Conservation (phyloP, 495 filamentous ascomycete genomes). For the Neurospora tetrasperma region DNA sequence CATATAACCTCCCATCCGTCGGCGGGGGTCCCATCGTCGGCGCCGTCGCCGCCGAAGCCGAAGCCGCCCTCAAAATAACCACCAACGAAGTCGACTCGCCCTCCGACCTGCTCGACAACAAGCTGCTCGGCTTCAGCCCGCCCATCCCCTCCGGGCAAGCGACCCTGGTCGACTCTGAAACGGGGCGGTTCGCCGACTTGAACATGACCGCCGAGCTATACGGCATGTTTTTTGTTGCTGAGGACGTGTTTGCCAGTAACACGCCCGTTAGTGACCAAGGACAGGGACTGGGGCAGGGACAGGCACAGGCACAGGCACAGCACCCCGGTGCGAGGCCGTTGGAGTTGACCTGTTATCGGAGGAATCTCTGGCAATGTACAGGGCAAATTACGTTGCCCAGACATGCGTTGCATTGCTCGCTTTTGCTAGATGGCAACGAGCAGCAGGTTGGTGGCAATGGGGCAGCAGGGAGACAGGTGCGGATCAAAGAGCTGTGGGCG, state of each 20-base stretch:
- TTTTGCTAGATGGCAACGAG: constrained; percentile 33
- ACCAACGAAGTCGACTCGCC: constrained; percentile 19
- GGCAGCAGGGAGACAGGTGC: constrained; percentile 50
- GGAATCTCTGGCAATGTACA: constrained; percentile 83
- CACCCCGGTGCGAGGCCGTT: constrained; percentile 33
- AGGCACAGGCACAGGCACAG: neutral
- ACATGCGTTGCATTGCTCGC: constrained; percentile 40
- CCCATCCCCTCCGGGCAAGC: constrained; percentile 51
- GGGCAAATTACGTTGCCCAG: constrained; percentile 71
- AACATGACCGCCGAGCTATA: constrained; percentile 74
- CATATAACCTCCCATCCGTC: constrained; percentile 2
- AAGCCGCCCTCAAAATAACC: constrained; percentile 29
- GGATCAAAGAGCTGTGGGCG: constrained; percentile 63
- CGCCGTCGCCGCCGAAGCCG: constrained; percentile 9
- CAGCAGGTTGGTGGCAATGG: constrained; percentile 36
- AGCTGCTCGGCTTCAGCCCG: constrained; percentile 60
- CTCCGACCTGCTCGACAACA: constrained; percentile 33
- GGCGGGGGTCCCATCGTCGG: constrained; percentile 12
- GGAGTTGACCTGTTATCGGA: constrained; percentile 84
- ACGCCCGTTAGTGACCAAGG: neutral
- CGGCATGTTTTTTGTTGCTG: constrained; percentile 93
- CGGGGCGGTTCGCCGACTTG: constrained; percentile 35
- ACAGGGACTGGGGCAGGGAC: neutral
- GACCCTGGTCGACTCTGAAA: constrained; percentile 35
- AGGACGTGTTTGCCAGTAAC: constrained; percentile 47